Evolutionary conservation across 2,329 filamentous ascomycete species (phyloP).

Genomic region (Trichoderma sp.): DNA sequence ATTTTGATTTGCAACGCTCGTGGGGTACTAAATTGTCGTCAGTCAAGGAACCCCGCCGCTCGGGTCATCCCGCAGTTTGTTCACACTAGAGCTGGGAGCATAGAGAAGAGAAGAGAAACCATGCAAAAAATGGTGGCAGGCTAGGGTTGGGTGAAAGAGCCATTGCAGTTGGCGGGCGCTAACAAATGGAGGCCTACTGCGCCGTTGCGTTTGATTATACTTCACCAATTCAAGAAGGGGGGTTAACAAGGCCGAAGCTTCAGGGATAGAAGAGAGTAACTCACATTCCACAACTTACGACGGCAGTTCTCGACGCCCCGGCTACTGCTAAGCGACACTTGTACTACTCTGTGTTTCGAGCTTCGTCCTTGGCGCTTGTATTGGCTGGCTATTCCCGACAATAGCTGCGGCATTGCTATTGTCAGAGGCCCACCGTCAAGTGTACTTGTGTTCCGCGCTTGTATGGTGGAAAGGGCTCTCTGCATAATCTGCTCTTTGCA

Average conservation of each 20-base stretch:
- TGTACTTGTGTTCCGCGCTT: not conserved
- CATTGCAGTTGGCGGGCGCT: not conserved
- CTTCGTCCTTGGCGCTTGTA: not conserved
- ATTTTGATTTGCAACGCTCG: not conserved
- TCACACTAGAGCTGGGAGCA: not conserved
- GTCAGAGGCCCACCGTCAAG: not conserved
- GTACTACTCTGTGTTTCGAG: not conserved
- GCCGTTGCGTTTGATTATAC: not conserved
- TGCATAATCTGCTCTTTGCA: not conserved
- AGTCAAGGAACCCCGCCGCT: not conserved
- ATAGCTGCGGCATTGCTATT: not conserved
- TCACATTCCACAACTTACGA: not conserved
- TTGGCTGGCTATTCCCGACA: not conserved
- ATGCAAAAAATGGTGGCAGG: not conserved
- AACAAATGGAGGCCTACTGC: constrained; percentile 6
- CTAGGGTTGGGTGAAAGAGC: not conserved
- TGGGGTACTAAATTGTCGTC: not conserved
- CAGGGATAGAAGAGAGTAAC: not conserved
- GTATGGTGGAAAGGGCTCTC: not conserved
- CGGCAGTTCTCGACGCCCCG: not conserved
- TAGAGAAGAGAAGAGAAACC: not conserved
- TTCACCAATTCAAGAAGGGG: not conserved
- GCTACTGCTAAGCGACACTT: not conserved
- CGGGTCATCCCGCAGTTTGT: constrained; percentile 16
- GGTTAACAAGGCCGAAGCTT: not conserved